Evolutionary conservation across 495 filamentous ascomycete genomes (phyloP).

Genomic region (Tuber aestivum): DNA sequence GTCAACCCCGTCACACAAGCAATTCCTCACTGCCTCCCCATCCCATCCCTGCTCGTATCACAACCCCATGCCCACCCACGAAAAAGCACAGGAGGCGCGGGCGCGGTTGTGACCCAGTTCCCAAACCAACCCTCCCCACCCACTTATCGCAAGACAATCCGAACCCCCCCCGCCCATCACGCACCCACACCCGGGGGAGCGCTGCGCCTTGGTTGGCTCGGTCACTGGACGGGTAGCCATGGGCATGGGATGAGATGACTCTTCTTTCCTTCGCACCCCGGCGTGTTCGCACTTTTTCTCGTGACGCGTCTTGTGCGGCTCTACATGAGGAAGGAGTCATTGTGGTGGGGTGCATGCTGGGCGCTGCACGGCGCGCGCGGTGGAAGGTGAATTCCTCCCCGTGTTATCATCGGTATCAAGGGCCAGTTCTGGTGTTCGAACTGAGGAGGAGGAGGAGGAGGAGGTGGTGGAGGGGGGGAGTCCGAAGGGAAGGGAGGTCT

Average conservation of each 20-base stretch:
- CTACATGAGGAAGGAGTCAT: neutral
- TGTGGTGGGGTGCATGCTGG: neutral
- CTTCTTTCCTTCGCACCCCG: neutral
- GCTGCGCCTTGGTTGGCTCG: slow-evolving; percentile 3
- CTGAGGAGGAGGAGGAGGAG: neutral
- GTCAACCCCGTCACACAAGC: neutral
- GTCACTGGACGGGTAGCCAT: neutral
- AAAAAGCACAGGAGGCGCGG: neutral
- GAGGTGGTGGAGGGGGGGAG: no score
- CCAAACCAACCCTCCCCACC: slow-evolving; percentile 1
- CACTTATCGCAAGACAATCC: neutral
- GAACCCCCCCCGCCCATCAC: neutral
- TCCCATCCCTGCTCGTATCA: neutral
- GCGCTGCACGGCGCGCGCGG: neutral
- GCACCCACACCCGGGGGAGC: neutral
- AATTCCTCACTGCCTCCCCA: neutral
- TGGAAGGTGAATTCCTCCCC: neutral
- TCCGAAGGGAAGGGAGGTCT: neutral
- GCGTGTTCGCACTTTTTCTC: neutral
- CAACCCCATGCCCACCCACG: neutral
- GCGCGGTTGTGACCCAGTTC: slow-evolving; percentile 1
- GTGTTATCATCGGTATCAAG: neutral
- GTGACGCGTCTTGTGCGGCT: neutral
- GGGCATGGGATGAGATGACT: neutral
- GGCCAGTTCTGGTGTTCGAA: neutral